Conservation (phyloP, 495 filamentous ascomycete species). For the Friedmanniomyces endolithicus region DNA sequence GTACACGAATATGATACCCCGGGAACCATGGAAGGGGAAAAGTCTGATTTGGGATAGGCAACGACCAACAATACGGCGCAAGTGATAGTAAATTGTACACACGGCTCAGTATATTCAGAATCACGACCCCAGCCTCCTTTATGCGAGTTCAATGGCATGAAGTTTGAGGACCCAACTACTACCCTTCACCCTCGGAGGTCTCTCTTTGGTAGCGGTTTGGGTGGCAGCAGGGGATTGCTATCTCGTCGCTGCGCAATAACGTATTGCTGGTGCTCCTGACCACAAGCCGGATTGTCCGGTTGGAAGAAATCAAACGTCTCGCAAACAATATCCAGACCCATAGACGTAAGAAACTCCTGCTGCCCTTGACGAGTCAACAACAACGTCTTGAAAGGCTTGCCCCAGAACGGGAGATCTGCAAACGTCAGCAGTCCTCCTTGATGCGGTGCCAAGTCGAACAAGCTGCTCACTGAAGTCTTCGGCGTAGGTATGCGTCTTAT, state of each 20-base stretch:
- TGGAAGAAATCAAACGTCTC: slow-evolving; percentile 2
- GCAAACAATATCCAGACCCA: neutral
- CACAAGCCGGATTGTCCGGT: neutral
- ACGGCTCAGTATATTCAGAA: no score
- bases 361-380: neutral
- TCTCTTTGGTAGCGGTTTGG: neutral
- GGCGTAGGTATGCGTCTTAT: neutral
- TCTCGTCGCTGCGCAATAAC: neutral
- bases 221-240: neutral
- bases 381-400: neutral
- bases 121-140: no score
- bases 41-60: neutral
- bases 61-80: no score
- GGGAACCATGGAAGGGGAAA: neutral
- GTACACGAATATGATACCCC: neutral
- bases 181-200: no score
- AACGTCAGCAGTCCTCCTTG: neutral
- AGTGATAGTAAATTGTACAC: no score
- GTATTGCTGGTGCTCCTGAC: slow-evolving; percentile 8
- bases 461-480: neutral
- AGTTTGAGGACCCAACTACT: no score
- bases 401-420: slow-evolving; percentile 2
- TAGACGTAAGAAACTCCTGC: neutral
- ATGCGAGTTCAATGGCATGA: no score
- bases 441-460: neutral